A percentile compares a stretch with the other conserved stretches of the same genome.
These are phyloP conservation scores for Fusarium continuum DNA, from an alignment of 2,329 filamentous ascomycete species.

Conservation along the genomic window DNA sequence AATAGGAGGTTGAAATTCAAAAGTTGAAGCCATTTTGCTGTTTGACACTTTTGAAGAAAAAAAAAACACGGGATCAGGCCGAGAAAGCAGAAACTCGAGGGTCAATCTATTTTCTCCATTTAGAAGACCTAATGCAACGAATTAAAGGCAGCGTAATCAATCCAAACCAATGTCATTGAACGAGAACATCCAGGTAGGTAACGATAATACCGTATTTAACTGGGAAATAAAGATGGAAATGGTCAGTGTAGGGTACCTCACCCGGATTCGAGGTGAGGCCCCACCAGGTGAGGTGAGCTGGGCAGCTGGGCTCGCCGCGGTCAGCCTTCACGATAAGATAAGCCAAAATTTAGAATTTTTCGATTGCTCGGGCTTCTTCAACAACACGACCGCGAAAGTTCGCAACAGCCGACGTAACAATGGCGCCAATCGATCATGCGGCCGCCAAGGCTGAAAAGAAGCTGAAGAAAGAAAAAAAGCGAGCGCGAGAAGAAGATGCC, in stretches of 20 bases:
- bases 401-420: constrained; percentile 37
- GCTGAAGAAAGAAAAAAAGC: constrained; percentile 57
- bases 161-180: too few relatives aligned
- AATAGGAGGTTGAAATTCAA: too few relatives aligned
- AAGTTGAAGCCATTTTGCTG: too few relatives aligned
- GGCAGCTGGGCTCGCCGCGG: too few relatives aligned
- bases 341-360: constrained; percentile 37
- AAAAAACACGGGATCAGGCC: too few relatives aligned
- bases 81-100: too few relatives aligned
- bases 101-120: too few relatives aligned
- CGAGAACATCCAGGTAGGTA: too few relatives aligned
- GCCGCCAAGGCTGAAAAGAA: constrained; percentile 52
- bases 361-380: constrained; percentile 21
- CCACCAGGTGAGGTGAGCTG: constrained; percentile 32
- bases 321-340: constrained; percentile 32
- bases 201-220: not conserved
- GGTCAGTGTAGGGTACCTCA: not conserved
- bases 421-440: constrained; percentile 48
- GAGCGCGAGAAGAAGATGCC: constrained; percentile 55
- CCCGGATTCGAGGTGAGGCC: not conserved
- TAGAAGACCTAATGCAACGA: too few relatives aligned
- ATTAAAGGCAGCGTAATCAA: too few relatives aligned
- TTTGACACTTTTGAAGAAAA: too few relatives aligned
- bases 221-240: not conserved
- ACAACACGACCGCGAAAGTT: constrained; percentile 16